Evolutionary conservation across 768 basidiomycete genomes (phyloP).

Genomic region (Scleroderma bovista): DNA sequence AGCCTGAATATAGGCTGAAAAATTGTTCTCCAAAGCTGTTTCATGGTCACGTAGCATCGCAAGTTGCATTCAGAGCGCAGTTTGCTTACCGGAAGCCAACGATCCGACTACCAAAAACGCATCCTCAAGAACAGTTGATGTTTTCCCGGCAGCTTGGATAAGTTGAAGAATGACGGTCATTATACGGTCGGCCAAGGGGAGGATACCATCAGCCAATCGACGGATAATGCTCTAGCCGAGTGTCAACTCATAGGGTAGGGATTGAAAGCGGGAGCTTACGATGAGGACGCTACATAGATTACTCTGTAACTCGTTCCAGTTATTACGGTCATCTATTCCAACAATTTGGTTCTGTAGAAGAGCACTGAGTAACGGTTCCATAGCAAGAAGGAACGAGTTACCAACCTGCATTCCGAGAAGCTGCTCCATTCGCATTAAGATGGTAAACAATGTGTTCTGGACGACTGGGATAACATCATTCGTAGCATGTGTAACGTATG

Average conservation of each 20-base stretch:
- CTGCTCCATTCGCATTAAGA: constrained; percentile 88
- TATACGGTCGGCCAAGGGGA: constrained; percentile 87
- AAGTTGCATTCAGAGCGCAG: background rate
- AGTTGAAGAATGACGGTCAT: constrained; percentile 89
- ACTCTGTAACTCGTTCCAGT: constrained; percentile 97
- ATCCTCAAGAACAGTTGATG: constrained; percentile 92
- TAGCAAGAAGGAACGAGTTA: constrained; percentile 14
- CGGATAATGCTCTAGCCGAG: constrained; percentile 71
- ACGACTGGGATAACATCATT: constrained; percentile 76
- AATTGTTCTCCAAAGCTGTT: constrained; percentile 70
- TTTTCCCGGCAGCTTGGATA: constrained; percentile 83
- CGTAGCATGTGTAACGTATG: constrained; percentile 77
- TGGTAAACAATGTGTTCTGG: constrained; percentile 72
- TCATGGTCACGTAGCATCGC: background rate
- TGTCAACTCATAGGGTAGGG: background rate
- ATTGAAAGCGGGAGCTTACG: constrained; percentile 39
- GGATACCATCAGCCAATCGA: constrained; percentile 75
- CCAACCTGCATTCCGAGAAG: constrained; percentile 74
- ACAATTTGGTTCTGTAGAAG: constrained; percentile 77
- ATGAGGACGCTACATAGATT: constrained; percentile 90
- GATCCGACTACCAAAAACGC: constrained; percentile 93
- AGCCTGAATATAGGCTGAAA: constrained; percentile 77
- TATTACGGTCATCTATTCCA: constrained; percentile 93
- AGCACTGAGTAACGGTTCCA: background rate
- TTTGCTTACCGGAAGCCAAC: constrained; percentile 58